Evolutionary conservation across 192 early-diverging fungal species (phyloP).

Genomic region (Coemansia sp.): DNA sequence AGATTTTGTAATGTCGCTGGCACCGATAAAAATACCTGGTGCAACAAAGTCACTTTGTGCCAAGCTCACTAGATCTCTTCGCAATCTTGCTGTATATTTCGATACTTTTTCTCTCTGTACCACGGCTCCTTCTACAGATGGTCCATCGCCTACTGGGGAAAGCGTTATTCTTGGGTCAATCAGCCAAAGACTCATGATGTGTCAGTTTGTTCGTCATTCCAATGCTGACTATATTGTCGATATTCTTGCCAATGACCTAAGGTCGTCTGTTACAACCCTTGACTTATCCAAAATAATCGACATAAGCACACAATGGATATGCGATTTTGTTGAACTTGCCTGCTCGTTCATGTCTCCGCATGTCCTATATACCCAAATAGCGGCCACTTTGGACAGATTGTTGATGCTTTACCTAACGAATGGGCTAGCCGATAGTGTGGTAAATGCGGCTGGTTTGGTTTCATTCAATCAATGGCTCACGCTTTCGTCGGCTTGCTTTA

Average conservation of each 20-base stretch:
- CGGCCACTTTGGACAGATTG: conserved; percentile 18
- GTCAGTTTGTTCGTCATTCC: conserved; percentile 24
- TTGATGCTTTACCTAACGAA: conserved; percentile 6
- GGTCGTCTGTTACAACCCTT: neutral
- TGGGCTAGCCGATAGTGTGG: neutral
- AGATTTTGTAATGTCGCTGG: conserved; percentile 12
- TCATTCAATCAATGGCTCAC: conserved; percentile 23
- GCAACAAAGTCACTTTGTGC: conserved; percentile 8
- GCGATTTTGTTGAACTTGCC: conserved; percentile 30
- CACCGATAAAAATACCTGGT: conserved; percentile 23
- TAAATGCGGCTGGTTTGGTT: conserved; percentile 5
- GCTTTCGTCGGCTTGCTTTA: conserved; percentile 15
- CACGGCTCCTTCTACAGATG: neutral
- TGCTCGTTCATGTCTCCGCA: conserved; percentile 9
- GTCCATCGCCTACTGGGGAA: neutral
- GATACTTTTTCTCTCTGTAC: conserved; percentile 44
- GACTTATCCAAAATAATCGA: neutral
- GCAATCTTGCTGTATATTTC: conserved; percentile 25
- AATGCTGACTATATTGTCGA: conserved; percentile 12
- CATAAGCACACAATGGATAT: conserved; percentile 21
- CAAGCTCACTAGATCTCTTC: conserved; percentile 21
- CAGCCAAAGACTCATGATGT: conserved; percentile 15
- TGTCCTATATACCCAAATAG: conserved; percentile 25
- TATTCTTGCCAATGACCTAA: conserved; percentile 10
- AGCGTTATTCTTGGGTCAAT: conserved; percentile 3